Evolutionary conservation across 176 grass and related monocot genomes (phyloP), one percentile per base, ranked within the genome.

Genomic region (Carex kokanica): DNA sequence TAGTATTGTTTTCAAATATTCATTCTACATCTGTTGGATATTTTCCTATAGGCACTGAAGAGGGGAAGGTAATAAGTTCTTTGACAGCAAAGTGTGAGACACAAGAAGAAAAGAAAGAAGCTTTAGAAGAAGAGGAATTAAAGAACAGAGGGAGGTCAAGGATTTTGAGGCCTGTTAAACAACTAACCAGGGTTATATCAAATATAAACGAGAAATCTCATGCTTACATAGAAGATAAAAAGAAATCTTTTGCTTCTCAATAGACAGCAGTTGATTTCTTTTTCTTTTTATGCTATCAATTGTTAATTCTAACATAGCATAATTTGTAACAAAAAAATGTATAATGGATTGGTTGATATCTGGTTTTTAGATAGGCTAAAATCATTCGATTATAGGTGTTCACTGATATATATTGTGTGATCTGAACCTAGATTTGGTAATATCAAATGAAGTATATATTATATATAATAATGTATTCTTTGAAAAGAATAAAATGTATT

Each of bases 211-310:
- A 85, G 72, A 85, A 21, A 52, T 85, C 83, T 2, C 32, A 64
- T 85, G 83, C 66, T 45, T 85, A 75, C 72, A 85, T 85, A 21
- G 70, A 85, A 47, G 72, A 85, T 15, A 78, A 51, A 38, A 85
- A 85, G 83, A 85, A 23, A 63, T 24, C 65, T 74, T 85, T 84
- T 84, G 81, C 81, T 68, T 78, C 70, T 85, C 38, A 64, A 78
- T 85, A 85, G 41, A 63, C 12, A 53, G 7, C 45, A 51, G 16
- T 64, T 82, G 2, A 66, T 66, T 51, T 61, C 2, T 49, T 49
- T 45, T 82, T 25, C 31, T 31, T 64, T 64, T 52, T 43, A 68
- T 68, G 64, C 1, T 53, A 12, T 53, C 11, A 51, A 14, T 52
- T 74, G 20, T 21, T 73, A n/a, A 73, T 24, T 73, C 6, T 73